These are phyloP conservation scores for Laburnicola sp. DNA, from an alignment of 2,329 filamentous ascomycete genomes.

Conservation along the genomic window DNA sequence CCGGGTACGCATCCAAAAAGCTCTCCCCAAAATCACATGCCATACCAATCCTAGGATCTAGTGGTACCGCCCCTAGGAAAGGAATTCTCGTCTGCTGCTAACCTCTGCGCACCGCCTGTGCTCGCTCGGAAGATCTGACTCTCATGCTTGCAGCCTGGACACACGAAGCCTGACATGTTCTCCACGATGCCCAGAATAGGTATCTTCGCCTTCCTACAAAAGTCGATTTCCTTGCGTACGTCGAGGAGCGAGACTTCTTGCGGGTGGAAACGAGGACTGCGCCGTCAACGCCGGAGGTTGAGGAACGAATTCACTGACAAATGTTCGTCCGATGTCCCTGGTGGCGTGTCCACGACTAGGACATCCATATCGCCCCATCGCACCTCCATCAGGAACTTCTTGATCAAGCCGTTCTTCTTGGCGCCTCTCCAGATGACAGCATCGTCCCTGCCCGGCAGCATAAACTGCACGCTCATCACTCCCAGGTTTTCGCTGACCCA, in stretches of 20 bases:
- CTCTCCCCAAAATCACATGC: constrained; percentile 97
- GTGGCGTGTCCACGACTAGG: constrained; percentile 90
- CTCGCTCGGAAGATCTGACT: constrained; percentile 87
- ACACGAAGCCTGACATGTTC: constrained; percentile 98
- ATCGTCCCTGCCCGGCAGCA: constrained; percentile 91
- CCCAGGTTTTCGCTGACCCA: constrained; percentile 94
- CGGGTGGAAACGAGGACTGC: constrained; percentile 89
- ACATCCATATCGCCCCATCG: constrained; percentile 97
- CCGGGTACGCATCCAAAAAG: constrained; percentile 90
- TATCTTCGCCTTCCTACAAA: constrained; percentile 93
- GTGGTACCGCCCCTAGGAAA: constrained; percentile 84
- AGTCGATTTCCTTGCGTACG: constrained; percentile 96
- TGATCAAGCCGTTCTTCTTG: constrained; percentile 98
- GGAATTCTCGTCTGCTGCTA: constrained; percentile 88
- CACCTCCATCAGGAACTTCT: constrained; percentile 96
- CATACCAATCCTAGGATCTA: constrained; percentile 94
- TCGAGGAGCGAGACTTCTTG: constrained; percentile 92
- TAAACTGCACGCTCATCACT: constrained; percentile 98
- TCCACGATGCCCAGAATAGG: constrained; percentile 86
- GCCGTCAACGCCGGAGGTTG: constrained; percentile 89
- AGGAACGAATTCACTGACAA: constrained; percentile 89
- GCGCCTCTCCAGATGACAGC: constrained; percentile 96
- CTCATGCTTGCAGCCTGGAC: constrained; percentile 81
- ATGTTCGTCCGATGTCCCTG: constrained; percentile 94
- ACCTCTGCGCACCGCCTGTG: constrained; percentile 78